These are phyloP conservation scores for Cordyceps farinosa DNA, from an alignment of 2,329 filamentous ascomycete species.

Conservation along the genomic window DNA sequence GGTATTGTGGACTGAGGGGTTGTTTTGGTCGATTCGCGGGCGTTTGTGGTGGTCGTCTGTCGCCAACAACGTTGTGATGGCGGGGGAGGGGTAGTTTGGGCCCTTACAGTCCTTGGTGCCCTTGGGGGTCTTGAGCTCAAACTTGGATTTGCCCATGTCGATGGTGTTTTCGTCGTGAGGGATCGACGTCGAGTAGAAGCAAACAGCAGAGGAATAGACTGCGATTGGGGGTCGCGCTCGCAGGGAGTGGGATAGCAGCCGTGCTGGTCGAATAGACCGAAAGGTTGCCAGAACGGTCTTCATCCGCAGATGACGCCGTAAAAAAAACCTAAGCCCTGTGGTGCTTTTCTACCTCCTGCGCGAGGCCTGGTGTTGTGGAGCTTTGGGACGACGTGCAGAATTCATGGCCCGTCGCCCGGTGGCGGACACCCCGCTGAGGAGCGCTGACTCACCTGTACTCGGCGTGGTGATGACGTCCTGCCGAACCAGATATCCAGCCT, in stretches of 20 bases:
- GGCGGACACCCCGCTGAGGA: slow-evolving; percentile 4
- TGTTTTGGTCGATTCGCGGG: not conserved
- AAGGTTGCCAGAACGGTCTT: slow-evolving; percentile 17
- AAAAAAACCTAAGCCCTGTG: slow-evolving; percentile 18
- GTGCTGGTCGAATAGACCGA: slow-evolving; percentile 18
- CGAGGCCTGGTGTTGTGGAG: slow-evolving; percentile 18
- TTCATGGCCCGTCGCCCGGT: slow-evolving; percentile 1
- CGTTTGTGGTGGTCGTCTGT: not conserved
- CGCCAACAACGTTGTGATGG: slow-evolving; percentile 2
- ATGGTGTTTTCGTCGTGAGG: slow-evolving; percentile 15
- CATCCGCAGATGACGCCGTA: slow-evolving; percentile 17
- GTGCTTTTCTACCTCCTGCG: slow-evolving; percentile 14
- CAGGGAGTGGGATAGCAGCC: slow-evolving; percentile 12
- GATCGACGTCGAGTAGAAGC: slow-evolving; percentile 7
- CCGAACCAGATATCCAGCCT: not conserved
- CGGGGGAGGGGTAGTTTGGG: slow-evolving; percentile 8
- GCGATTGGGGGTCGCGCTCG: slow-evolving; percentile 3
- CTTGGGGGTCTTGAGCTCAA: slow-evolving; percentile 84
- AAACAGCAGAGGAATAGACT: slow-evolving; percentile 2
- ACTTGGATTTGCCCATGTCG: slow-evolving; percentile 45
- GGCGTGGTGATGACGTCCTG: not conserved
- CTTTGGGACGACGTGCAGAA: slow-evolving; percentile 16
- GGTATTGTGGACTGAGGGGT: not conserved
- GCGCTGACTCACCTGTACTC: slow-evolving; percentile 7
- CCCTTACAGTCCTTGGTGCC: slow-evolving; percentile 76